Percentiles rank a stretch among this genome's conserved stretches.
phyloP scores from a whole-genome alignment of 345 rosid genomes.

The Hibiscus trionum region DNA sequence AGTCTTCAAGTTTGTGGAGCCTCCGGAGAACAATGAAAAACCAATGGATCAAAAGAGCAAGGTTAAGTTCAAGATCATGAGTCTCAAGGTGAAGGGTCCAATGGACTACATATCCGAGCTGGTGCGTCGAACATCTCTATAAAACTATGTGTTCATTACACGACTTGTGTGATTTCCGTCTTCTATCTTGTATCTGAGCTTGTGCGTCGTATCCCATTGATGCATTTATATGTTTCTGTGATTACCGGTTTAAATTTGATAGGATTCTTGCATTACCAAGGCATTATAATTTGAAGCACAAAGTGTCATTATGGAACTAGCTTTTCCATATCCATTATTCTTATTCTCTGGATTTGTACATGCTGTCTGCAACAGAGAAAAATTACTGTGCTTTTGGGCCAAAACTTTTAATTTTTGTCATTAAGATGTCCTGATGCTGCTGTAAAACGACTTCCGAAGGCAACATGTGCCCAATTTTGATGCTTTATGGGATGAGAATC shows the following conservation, averaged over 20 bases:
- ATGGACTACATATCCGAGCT: constrained; percentile 94
- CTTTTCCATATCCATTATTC: not conserved
- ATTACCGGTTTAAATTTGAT: not conserved
- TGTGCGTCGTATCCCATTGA: not conserved
- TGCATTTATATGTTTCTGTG: not conserved
- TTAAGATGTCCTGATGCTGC: not conserved
- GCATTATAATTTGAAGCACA: not conserved
- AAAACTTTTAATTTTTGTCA: not conserved
- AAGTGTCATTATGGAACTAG: not conserved
- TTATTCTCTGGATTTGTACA: constrained; percentile 6
- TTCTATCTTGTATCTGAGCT: not conserved
- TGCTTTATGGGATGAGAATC: not conserved
- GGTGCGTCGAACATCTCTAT: constrained; percentile 39
- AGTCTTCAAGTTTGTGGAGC: constrained; percentile 98
- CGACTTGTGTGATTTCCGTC: not conserved
- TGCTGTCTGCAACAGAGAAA: not conserved
- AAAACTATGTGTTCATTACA: not conserved
- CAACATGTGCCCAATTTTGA: not conserved
- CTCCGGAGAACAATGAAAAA: constrained; percentile 89
- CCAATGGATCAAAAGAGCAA: constrained; percentile 80
- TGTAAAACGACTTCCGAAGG: not conserved
- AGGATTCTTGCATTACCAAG: not conserved
- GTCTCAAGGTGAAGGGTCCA: constrained; percentile 77
- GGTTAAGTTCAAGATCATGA: constrained; percentile 92
- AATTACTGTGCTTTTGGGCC: not conserved